These are phyloP conservation scores for Saraca asoca DNA, from an alignment of 331 rosid genomes.

Conservation along the genomic window DNA sequence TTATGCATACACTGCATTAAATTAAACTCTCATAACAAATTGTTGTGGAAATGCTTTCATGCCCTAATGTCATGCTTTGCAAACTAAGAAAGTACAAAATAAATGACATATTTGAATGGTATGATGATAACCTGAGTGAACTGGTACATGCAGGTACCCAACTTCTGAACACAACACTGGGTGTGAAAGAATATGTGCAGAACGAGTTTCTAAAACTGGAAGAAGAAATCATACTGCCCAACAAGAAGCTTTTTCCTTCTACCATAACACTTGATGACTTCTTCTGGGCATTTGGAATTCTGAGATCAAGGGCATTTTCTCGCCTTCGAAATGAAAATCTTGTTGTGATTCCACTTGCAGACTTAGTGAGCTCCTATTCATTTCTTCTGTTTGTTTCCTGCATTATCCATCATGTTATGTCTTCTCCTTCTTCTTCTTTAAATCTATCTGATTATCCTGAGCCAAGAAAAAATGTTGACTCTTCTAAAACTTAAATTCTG, in stretches of 20 bases:
- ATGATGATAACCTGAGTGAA: conserved; percentile 20
- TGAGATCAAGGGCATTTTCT: conserved; percentile 93
- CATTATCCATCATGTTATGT: background rate
- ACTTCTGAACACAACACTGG: conserved; percentile 77
- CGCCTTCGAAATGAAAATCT: conserved; percentile 83
- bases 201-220: conserved; percentile 72
- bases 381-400: conserved; percentile 23
- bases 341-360: conserved; percentile 82
- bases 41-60: too few species aligned
- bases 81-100: background rate
- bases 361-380: conserved; percentile 60
- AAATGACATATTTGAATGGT: background rate
- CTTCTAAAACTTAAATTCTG: conserved; percentile 31
- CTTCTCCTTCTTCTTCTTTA: too few species aligned
- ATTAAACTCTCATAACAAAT: too few species aligned
- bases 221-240: conserved; percentile 73
- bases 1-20: too few species aligned
- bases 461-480: background rate
- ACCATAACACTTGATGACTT: conserved; percentile 84
- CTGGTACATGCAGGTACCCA: conserved; percentile 73
- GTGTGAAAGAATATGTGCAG: conserved; percentile 81
- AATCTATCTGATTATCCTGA: too few species aligned
- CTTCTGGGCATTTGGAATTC: conserved; percentile 97
- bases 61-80: background rate
- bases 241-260: conserved; percentile 73